Evolutionary conservation across 2,329 filamentous ascomycete genomes (phyloP).

Genomic region (Claviceps monticola): DNA sequence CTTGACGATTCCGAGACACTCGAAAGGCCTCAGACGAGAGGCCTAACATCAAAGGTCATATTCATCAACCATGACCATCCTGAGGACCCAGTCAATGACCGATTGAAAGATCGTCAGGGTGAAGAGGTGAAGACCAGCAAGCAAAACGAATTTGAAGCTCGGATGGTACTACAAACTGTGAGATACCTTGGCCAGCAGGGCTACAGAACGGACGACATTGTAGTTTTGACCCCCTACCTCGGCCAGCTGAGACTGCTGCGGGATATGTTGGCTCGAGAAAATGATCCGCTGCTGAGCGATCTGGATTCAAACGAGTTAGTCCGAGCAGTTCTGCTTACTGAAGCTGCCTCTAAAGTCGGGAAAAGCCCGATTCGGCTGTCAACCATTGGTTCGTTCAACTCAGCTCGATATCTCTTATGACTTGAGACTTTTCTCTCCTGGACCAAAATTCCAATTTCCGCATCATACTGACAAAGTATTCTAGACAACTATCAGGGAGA

Average conservation of each 20-base stretch:
- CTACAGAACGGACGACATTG: constrained; percentile 50
- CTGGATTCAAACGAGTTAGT: constrained; percentile 48
- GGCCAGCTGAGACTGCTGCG: constrained; percentile 49
- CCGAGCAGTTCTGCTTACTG: constrained; percentile 43
- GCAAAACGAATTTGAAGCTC: constrained; percentile 47
- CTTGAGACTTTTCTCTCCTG: not conserved
- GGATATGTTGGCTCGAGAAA: constrained; percentile 37
- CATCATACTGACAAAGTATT: not conserved
- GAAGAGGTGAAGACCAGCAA: constrained; percentile 32
- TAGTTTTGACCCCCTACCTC: constrained; percentile 59
- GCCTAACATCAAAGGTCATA: constrained; percentile 37
- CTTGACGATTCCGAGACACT: constrained; percentile 38
- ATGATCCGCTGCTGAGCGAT: constrained; percentile 55
- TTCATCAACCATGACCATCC: constrained; percentile 50
- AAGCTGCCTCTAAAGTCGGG: constrained; percentile 33
- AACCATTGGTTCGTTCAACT: constrained; percentile 43
- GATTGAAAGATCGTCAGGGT: constrained; percentile 35
- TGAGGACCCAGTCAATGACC: constrained; percentile 31
- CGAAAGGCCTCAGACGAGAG: constrained; percentile 32
- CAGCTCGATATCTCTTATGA: not conserved
- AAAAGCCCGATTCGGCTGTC: constrained; percentile 47
- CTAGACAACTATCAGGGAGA: constrained; percentile 69
- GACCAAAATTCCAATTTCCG: not conserved
- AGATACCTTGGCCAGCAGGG: constrained; percentile 58
- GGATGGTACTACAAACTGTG: constrained; percentile 51